Base-by-base conservation (phyloP, 306 rosid species). In the Geum urbanum region DNA sequence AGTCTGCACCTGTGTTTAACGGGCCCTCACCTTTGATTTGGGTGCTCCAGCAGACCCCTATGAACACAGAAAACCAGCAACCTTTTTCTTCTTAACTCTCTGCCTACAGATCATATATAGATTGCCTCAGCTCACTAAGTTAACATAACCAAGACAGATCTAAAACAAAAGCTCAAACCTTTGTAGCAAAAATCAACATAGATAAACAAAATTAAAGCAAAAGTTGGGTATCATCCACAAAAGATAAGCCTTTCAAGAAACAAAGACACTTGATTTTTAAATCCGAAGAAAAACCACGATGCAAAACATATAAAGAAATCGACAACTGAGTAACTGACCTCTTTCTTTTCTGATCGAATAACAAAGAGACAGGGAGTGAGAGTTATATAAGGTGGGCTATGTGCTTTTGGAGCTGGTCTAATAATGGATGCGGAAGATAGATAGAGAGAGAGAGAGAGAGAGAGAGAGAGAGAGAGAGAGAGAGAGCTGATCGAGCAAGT, bases 31-130 rank as follows among this genome's bases (percentile, higher is more conserved):
- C 82, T 84, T 84, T 84, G 65, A 84, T 80, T 73, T 70, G 76
- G 74, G 87, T 68, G 74, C 87, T 84, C 35, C 75, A 72, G 78
- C 87, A 84, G 68, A 73, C 24, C 87, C 87, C 87, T 84, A 84
- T 84, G 72, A 65, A 68, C 50, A 53, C 69, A 5, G n/a, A 77
- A 84, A 63, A 43, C 58, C 37, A 72, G 57, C 67, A 37, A 43
- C 53, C 52, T 73, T 76, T 64, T 32, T 27, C 76, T 32, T 61
- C 7, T 20, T 67, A 76, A 43, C 55, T 62, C 41, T 77, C 63
- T 60, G 67, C 84, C 86, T 69, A 15, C 50, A 66, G 77, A 84
- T 80, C 78, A 73, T 32, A 32, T 32, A 32, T 63, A 72, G 48
- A 58, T 20, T 18, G 71, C n/a, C 40, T 43, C 47, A 63, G 73